Base-by-base conservation (phyloP, 495 filamentous ascomycete species). In the Sporormia fimetaria region DNA sequence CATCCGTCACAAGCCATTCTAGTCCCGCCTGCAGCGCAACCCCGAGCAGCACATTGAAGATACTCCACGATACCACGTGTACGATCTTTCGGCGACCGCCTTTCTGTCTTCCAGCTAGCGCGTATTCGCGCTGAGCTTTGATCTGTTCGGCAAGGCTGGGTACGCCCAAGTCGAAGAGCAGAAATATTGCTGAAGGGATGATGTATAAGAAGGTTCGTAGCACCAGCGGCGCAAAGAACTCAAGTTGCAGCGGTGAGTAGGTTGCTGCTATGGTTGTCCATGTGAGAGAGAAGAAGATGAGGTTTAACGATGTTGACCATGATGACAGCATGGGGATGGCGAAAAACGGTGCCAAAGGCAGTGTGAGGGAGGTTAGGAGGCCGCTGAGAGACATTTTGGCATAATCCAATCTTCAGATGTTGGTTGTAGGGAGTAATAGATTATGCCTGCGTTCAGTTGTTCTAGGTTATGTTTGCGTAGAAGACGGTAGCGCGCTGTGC, bases 281-380 rank as follows among this genome's bases (percentile, higher is more conserved):
- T 57, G 83, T 88, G 60, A 78, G 74, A 59, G 85, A 88, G 64
- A 95, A 94, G 64, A 93, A 88, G 33, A 93, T 57, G 12, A 93
- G 55, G 56, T 93, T 94, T 42, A 94, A 64, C 9, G 74, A 83
- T 2, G 85, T 87, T 31, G 76, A 78, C 62, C 78, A 87, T 7
- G 37, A 47, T 5, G 63, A 63, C 17, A 72, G 57, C 32, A 66
- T 59, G 2, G 73, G 71, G 3, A 74, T 47, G 59, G 73, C 76
- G 58, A 77, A 70, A 67, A 70, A 58, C 7, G 77, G 80, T 17
- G 83, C 59, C 20, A 84, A 61, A 3, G 86, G 83, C 37, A 92
- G 61, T 0, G 80, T 78, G 35, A 90, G 62, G 26, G 87, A 40
- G 3, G 34, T 23, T 3, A 50, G 40, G 40, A 44, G 34, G 1